Evolutionary conservation across 257 asterid genomes (phyloP).

Genomic region (Gardenia jasminoides): DNA sequence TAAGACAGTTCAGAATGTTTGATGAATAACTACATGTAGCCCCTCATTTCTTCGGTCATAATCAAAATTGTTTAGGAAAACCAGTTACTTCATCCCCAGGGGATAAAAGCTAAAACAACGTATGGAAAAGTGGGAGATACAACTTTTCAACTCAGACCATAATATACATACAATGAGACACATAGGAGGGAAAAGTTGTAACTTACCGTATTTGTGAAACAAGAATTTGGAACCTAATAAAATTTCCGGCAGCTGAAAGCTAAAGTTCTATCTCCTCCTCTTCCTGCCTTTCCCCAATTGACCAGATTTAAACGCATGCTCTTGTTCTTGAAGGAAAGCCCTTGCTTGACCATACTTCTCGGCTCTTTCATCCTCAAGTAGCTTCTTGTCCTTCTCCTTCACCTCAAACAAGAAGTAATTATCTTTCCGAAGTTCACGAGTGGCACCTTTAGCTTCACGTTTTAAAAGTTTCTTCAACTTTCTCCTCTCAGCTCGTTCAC

Average conservation of each 20-base stretch:
- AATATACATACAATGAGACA: background rate
- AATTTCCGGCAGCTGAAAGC: background rate
- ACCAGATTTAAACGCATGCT: conserved; percentile 88
- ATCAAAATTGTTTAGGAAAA: too few relatives aligned
- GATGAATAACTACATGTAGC: background rate
- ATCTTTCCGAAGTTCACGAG: conserved; percentile 79
- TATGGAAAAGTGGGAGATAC: background rate
- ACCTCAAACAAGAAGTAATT: conserved; percentile 68
- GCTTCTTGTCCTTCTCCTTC: conserved; percentile 57
- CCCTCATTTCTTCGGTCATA: too few relatives aligned
- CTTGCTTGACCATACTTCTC: conserved; percentile 61
- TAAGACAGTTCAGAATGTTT: background rate
- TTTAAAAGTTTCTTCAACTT: conserved; percentile 59
- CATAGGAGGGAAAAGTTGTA: background rate
- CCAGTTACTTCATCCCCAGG: background rate
- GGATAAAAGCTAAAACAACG: too few relatives aligned
- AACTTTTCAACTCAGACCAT: background rate
- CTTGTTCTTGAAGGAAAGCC: conserved; percentile 97
- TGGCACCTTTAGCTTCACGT: conserved; percentile 74
- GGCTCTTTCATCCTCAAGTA: conserved; percentile 56
- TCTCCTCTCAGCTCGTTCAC: conserved; percentile 74
- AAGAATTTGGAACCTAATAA: background rate
- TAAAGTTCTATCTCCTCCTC: conserved; percentile 58
- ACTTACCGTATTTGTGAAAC: background rate
- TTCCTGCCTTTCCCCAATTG: conserved; percentile 78